These are phyloP conservation scores for Penicillium diatomitis DNA, from an alignment of 495 filamentous ascomycete genomes.

Conservation along the genomic window DNA sequence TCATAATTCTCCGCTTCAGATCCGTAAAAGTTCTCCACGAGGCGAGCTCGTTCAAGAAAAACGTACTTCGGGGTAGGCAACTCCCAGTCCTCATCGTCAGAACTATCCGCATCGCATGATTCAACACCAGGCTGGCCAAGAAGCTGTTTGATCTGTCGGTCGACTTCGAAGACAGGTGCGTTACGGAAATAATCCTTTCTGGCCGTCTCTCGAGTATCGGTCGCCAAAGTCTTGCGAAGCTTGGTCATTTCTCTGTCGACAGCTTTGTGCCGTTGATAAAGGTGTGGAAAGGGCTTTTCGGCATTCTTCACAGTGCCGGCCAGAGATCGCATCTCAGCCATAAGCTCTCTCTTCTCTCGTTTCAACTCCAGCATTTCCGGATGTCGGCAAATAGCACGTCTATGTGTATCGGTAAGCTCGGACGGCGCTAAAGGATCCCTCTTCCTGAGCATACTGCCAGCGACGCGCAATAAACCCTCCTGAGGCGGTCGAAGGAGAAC, in stretches of 20 bases:
- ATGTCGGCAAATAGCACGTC: slow-evolving; percentile 16
- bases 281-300: slow-evolving; percentile 12
- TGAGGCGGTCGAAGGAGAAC: slow-evolving; percentile 19
- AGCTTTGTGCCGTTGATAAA: slow-evolving; percentile 17
- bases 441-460: slow-evolving; percentile 19
- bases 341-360: slow-evolving; percentile 23
- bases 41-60: too few species aligned
- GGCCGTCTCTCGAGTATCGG: slow-evolving; percentile 15
- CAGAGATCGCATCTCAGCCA: slow-evolving; percentile 20
- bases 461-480: slow-evolving; percentile 10
- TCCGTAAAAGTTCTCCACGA: too few species aligned
- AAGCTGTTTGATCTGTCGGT: too few species aligned
- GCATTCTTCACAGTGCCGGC: slow-evolving; percentile 18
- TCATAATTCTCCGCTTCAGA: too few species aligned
- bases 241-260: slow-evolving; percentile 15
- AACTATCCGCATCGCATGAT: too few species aligned
- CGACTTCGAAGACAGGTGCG: too few species aligned
- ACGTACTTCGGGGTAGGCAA: too few species aligned
- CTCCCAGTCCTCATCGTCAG: too few species aligned
- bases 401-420: slow-evolving; percentile 16
- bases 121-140: too few species aligned
- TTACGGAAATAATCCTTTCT: slow-evolving; percentile 24
- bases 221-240: slow-evolving; percentile 15
- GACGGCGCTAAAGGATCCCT: slow-evolving; percentile 13
- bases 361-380: slow-evolving; percentile 15